These are phyloP conservation scores for Pezicula neosporulosa DNA, from an alignment of 2,329 filamentous ascomycete species.

Conservation along the genomic window DNA sequence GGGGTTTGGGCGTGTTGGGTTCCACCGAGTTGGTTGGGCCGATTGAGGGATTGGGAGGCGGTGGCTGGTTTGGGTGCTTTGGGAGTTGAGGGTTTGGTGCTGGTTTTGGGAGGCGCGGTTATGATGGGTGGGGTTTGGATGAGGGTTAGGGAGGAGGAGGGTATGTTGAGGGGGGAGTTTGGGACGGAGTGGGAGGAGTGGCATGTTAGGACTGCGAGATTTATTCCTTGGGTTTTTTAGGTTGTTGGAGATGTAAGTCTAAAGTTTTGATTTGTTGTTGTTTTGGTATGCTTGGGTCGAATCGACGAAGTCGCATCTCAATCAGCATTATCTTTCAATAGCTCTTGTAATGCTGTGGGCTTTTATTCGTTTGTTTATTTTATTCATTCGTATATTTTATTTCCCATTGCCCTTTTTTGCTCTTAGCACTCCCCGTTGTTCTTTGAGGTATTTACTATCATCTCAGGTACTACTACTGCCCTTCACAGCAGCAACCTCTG, in stretches of 20 bases:
- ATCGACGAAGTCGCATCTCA: too few species aligned
- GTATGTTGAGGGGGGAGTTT: constrained; percentile 44
- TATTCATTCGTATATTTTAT: too few species aligned
- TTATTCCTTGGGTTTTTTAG: constrained; percentile 42
- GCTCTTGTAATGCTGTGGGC: too few species aligned
- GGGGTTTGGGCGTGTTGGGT: constrained; percentile 37
- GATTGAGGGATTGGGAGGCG: too few species aligned
- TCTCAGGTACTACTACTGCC: not conserved
- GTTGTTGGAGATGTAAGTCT: too few species aligned
- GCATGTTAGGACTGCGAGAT: constrained; percentile 43
- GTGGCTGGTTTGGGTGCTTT: not conserved
- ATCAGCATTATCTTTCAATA: too few species aligned
- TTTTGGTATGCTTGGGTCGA: too few species aligned
- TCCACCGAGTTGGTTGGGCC: constrained; percentile 17
- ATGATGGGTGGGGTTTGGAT: constrained; percentile 22
- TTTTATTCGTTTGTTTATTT: too few species aligned
- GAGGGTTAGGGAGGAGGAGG: constrained; percentile 45
- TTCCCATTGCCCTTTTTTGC: too few species aligned
- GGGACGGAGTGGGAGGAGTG: constrained; percentile 45
- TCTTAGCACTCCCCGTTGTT: too few species aligned
- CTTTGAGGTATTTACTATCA: too few species aligned
- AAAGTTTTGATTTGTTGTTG: too few species aligned
- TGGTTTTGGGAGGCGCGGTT: constrained; percentile 4
- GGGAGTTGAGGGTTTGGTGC: not conserved
- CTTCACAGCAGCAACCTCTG: not conserved